phyloP scores from a whole-genome alignment of 768 basidiomycete species.

The Trametes meyenii region DNA sequence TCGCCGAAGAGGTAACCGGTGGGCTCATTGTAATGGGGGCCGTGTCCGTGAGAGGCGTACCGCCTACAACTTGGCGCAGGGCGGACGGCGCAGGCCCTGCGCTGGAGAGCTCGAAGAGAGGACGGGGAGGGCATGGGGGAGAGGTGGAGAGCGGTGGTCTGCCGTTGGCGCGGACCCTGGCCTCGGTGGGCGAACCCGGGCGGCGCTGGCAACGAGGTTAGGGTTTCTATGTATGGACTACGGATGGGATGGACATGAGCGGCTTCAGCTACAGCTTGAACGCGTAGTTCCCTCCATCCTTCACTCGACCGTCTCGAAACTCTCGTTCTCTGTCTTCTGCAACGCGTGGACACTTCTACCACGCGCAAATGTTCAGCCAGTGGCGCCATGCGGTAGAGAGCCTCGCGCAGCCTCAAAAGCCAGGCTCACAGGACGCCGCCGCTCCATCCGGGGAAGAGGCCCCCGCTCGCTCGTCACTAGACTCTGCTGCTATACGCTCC shows the following conservation, averaged over 20 bases:
- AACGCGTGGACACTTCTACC: no score
- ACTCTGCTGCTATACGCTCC: conserved; percentile 28
- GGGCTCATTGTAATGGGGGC: conserved; percentile 87
- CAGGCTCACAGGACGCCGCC: conserved; percentile 36
- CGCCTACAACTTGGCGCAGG: conserved; percentile 24
- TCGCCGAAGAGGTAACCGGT: conserved; percentile 87
- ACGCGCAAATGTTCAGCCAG: conserved; percentile 65
- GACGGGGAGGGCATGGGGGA: conserved; percentile 49
- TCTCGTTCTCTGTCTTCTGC: neutral
- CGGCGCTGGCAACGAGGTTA: conserved; percentile 3
- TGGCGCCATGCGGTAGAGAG: conserved; percentile 75
- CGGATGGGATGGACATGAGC: neutral
- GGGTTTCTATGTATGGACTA: conserved; percentile 14
- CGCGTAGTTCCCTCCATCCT: neutral
- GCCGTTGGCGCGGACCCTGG: neutral
- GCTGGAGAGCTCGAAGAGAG: conserved; percentile 46
- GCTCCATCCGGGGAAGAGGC: conserved; percentile 26
- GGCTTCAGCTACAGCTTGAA: neutral
- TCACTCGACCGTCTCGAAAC: neutral
- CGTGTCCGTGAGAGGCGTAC: conserved; percentile 73
- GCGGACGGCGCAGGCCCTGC: conserved; percentile 38
- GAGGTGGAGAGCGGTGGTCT: conserved; percentile 13
- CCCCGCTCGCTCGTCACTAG: conserved; percentile 29
- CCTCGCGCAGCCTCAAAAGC: conserved; percentile 50
- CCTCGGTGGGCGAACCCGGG: conserved; percentile 15